Base-by-base conservation (phyloP, 441 rosid genomes). In the Geranium incanum region DNA sequence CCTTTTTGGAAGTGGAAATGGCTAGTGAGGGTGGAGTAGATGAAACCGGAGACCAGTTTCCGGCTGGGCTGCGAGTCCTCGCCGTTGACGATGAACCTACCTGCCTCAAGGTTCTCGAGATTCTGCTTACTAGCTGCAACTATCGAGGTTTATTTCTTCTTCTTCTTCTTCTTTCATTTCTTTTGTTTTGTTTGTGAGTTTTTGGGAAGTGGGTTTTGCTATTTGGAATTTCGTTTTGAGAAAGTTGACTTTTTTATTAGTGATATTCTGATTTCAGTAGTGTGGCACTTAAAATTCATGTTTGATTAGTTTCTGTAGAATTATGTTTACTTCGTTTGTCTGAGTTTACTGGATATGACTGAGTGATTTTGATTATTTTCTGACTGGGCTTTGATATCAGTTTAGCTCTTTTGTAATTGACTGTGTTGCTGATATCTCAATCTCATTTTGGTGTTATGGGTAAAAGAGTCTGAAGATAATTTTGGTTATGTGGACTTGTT, bases 41-140 rank as follows among this genome's bases (percentile, higher is more conserved):
- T 37, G 91, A 76, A 28, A 68, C 73, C 13, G 63, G 57, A 64
- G 93, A 88, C 72, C 84, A 75, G 82, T 94, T 94, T 77, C 97
- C 99, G 0, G 57, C 81, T 18, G 99, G 97, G 21, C 86, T 94
- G 93, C 84, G 97, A 70, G 94, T 94, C 78, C 85, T 94, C 79
- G 97, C 97, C n/a, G 97, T 92, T 66, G 99, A 94, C 60, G 97
- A 94, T 66, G 97, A 92, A 76, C 92, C 89, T 1, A 87, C 92
- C 71, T 92, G 92, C 74, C 96, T 94, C 57, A 76, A 77, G 19
- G 68, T 92, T 73, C 80, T 95, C 33, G 84, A 86, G 80, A 81
- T 83, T 68, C 71, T 95, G 72, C 99, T 95, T 77, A 87, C 87
- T 69, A 78, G 74, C 57, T 95, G 97, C 84, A 88, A 91, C 72